Base-by-base conservation (phyloP, 257 asterid species). In the Rhazya stricta region DNA sequence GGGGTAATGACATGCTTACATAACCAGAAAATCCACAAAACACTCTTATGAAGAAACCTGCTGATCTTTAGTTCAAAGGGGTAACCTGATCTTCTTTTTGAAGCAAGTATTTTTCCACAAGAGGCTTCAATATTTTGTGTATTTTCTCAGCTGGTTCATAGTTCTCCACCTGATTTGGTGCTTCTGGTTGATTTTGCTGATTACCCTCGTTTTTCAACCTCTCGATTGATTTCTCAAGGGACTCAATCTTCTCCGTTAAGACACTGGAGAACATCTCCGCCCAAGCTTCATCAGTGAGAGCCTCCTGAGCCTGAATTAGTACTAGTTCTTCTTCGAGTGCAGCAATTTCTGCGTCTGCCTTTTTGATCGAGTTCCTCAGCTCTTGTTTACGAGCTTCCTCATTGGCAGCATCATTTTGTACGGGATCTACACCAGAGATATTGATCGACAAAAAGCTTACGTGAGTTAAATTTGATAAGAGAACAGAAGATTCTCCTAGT, bases 361-460 rank as follows among this genome's bases (percentile, higher is more conserved):
- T 86, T 75, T 78, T 74, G 21, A 72, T 81, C 84, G 79, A 78
- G 76, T 41, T 86, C 83, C 81, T 76, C 32, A 89, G 85, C 79
- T 84, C 93, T 84, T 86, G 85, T 39, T 80, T 25, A 71, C 89
- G 85, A 60, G 77, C 86, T 74, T 75, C 78, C 79, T 85, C 86
- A 79, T 90, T 88, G 81, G 86, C 78, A 29, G 81, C 88, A 77
- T 90, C 86, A 82, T 86, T 88, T 79, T 86, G 92, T 42, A 86
- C 73, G 69, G 73, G 51, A 82, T 89, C 94, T 89, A 75, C 69
- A 56, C 69, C 69, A 69, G 71, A 82, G 76, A 76, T 60, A 77
- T 29, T 74, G 10, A 73, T 8, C 65, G 6, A 42, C 45, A 82
- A 32, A 76, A 67, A 23, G 9, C 51, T 58, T 37, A 41, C 56